Conservation (phyloP, 2,329 filamentous ascomycete genomes). For the Fusarium temperatum region DNA sequence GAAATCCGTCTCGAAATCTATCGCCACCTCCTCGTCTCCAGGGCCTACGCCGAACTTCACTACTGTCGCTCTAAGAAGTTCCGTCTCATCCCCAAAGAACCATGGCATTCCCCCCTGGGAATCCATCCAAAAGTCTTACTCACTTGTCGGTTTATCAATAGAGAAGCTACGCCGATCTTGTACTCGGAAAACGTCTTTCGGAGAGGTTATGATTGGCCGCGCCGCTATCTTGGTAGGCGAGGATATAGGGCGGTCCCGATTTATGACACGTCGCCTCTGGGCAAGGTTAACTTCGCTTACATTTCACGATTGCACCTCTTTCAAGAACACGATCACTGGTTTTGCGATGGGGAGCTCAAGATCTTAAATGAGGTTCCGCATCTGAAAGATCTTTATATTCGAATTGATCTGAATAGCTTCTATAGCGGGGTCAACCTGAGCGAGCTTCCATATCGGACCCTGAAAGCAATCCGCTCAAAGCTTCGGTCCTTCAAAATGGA, state of each 20-base stretch:
- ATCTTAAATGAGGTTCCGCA: conserved; percentile 5
- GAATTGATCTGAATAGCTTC: background rate
- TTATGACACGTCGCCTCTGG: conserved; percentile 2
- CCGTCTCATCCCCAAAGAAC: background rate
- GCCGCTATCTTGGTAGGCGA: background rate
- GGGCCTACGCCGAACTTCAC: background rate
- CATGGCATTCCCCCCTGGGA: background rate
- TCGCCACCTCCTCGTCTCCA: conserved; percentile 5
- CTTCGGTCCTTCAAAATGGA: background rate
- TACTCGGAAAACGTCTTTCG: conserved; percentile 16
- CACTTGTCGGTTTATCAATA: conserved; percentile 5
- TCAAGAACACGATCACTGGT: background rate
- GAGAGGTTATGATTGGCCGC: conserved; percentile 1
- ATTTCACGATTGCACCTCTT: conserved; percentile 4
- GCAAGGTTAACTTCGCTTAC: background rate
- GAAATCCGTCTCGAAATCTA: conserved; percentile 26
- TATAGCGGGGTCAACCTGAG: background rate
- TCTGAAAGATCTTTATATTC: conserved; percentile 9
- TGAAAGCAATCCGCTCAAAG: background rate
- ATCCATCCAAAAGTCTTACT: background rate
- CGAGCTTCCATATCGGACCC: background rate
- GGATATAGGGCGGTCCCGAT: background rate
- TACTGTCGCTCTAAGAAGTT: background rate
- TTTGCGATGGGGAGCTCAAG: background rate
- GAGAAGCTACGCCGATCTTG: conserved; percentile 9